Base-by-base conservation (phyloP, 2,329 filamentous ascomycete genomes). In the Ophiocordyceps unilateralis region DNA sequence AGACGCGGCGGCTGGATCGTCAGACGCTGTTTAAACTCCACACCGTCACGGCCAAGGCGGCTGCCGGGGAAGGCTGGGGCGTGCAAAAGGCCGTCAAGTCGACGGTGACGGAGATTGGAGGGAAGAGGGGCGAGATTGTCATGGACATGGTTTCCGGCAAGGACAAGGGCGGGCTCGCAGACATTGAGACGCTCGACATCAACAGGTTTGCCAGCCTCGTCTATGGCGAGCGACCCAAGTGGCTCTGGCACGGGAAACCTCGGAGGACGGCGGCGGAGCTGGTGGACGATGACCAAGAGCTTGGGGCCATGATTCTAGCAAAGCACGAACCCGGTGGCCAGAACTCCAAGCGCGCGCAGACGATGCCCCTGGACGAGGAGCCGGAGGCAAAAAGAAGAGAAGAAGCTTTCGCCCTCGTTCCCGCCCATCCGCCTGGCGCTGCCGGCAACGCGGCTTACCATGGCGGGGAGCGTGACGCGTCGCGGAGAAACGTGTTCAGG, bases 81-180 rank as follows among this genome's bases (percentile, higher is more conserved):
- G 84, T 93, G n/a, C 84, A 87, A 41, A 81, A 85, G 54, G 88
- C 89, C 17, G 86, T 98, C 53, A 96, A 96, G 58, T 93, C 86
- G 3, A 95, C 89, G 0, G 83, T 96, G 40, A 87, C 83, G 17
- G 91, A 95, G 60, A 76, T 98, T 34, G 86, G 86, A 50, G 89
- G 91, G 14, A 94, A 95, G 58, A 81, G 89, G 43, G 88, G 88
- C 40, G 89, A 95, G 58, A 83, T 95, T 64, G 81, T 95, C 40
- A 86, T 93, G 68, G 88, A 86, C n/a, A 93, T 93, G 69, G 87
- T 94, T 6, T 83, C 80, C 34, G 78, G 83, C 22, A 78, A 81
- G 40, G 87, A 93, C 51, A 93, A 93, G 60, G 85, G 80, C 44
- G 85, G 86, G 4, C 88, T 96, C 49, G 83, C 84, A 4, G 89